phyloP scores from a whole-genome alignment of 2,329 filamentous ascomycete species.

The Thelonectria blattea region DNA sequence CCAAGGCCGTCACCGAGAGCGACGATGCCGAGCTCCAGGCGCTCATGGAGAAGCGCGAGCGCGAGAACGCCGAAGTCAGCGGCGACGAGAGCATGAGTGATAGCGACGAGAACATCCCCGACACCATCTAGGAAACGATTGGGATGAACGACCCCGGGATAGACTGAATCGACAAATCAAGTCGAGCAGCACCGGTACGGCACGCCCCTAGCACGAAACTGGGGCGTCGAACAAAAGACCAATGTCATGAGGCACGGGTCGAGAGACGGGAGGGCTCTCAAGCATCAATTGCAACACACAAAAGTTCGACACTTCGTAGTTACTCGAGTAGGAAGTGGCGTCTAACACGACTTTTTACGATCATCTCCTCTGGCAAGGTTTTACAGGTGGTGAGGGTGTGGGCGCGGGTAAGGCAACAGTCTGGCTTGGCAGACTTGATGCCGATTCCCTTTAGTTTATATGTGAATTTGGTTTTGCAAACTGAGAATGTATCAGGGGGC shows the following conservation, averaged over 20 bases:
- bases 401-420: neutral
- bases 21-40: slow-evolving; percentile 97
- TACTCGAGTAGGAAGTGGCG: slow-evolving; percentile 37
- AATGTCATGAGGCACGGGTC: slow-evolving; percentile 37
- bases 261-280: slow-evolving; percentile 30
- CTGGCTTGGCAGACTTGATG: neutral
- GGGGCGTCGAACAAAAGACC: slow-evolving; percentile 35
- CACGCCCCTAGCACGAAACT: slow-evolving; percentile 11
- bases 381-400: neutral
- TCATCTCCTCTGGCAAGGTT: slow-evolving; percentile 16
- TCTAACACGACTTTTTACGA: slow-evolving; percentile 40
- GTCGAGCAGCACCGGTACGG: slow-evolving; percentile 22
- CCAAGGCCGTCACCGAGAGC: slow-evolving; percentile 98
- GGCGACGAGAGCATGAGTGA: slow-evolving; percentile 96
- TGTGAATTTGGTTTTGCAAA: neutral
- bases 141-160: slow-evolving; percentile 25
- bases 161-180: slow-evolving; percentile 28
- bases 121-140: slow-evolving; percentile 44
- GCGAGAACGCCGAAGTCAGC: slow-evolving; percentile 96
- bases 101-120: slow-evolving; percentile 79
- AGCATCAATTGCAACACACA: slow-evolving; percentile 35
- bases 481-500: neutral
- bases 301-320: slow-evolving; percentile 41
- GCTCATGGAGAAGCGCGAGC: slow-evolving; percentile 98
- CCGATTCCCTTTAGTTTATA: neutral